Percentiles rank a stretch among this genome's conserved stretches.
These are phyloP conservation scores for Sclerotinia minor DNA, from an alignment of 2,329 filamentous ascomycete genomes.

Conservation along the genomic window DNA sequence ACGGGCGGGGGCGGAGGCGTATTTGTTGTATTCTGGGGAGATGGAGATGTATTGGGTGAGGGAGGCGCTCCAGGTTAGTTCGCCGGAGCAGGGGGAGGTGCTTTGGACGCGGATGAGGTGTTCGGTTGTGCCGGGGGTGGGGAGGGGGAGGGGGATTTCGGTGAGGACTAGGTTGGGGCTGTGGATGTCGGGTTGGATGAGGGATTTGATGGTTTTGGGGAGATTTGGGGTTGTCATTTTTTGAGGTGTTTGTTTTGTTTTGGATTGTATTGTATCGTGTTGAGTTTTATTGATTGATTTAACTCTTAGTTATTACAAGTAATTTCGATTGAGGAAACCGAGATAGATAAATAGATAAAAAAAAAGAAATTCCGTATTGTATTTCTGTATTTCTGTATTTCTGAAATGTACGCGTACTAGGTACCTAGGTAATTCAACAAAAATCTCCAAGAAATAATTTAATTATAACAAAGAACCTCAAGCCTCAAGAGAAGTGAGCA, in stretches of 20 bases:
- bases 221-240: neutral
- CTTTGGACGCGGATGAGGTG: conserved; percentile 14
- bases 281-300: neutral
- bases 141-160: neutral
- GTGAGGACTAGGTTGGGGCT: conserved; percentile 15
- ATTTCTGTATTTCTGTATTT: neutral
- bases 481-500: no score
- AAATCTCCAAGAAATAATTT: no score
- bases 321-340: neutral
- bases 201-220: conserved; percentile 2
- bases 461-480: conserved; percentile 3
- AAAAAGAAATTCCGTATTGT: neutral
- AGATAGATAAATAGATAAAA: neutral
- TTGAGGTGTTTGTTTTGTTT: no score
- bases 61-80: conserved; percentile 13
- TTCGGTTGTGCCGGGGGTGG: neutral
- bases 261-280: no score
- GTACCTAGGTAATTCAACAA: no score
- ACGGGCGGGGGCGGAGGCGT: neutral
- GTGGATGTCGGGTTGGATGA: conserved; percentile 21
- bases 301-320: neutral
- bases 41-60: neutral
- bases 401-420: no score
- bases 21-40: neutral
- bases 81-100: conserved; percentile 17